Evolutionary conservation across 1,139 yeast species (phyloP).

Genomic region (Geotrichum reessii): DNA sequence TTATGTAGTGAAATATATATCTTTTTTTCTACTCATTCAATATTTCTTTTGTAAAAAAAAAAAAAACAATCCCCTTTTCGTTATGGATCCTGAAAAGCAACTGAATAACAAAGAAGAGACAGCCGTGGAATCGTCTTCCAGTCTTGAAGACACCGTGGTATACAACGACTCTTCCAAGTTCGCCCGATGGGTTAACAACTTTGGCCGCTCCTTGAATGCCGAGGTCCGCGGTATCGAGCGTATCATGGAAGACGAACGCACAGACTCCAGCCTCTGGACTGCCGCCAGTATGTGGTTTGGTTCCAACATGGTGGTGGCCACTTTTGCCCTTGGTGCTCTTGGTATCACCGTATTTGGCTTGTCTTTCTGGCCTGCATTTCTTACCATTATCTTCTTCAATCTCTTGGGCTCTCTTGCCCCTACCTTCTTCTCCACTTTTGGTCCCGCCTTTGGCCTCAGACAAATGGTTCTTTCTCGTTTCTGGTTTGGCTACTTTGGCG

Average conservation of each 20-base stretch:
- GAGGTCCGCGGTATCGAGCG: constrained; percentile 68
- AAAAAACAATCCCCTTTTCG: too few species aligned
- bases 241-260: constrained; percentile 62
- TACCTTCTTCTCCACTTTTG: constrained; percentile 77
- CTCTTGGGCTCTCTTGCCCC: constrained; percentile 70
- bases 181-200: neutral
- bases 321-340: constrained; percentile 74
- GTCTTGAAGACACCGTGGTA: neutral
- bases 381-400: constrained; percentile 65
- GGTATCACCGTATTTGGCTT: constrained; percentile 51
- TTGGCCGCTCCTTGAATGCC: constrained; percentile 23
- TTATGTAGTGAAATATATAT: neutral
- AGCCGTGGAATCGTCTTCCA: constrained; percentile 3
- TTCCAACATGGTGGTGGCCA: constrained; percentile 83
- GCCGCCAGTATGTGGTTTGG: constrained; percentile 92
- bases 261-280: constrained; percentile 54
- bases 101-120: neutral
- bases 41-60: neutral
- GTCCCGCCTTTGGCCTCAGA: constrained; percentile 79
- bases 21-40: neutral
- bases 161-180: neutral
- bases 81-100: constrained; percentile 12
- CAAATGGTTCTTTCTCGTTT: constrained; percentile 80
- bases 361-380: constrained; percentile 61
- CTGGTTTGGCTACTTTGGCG: constrained; percentile 68